Evolutionary conservation across 768 basidiomycete genomes (phyloP), one percentile per base, ranked within the genome.

Genomic region (Lactarius hatsudake): DNA sequence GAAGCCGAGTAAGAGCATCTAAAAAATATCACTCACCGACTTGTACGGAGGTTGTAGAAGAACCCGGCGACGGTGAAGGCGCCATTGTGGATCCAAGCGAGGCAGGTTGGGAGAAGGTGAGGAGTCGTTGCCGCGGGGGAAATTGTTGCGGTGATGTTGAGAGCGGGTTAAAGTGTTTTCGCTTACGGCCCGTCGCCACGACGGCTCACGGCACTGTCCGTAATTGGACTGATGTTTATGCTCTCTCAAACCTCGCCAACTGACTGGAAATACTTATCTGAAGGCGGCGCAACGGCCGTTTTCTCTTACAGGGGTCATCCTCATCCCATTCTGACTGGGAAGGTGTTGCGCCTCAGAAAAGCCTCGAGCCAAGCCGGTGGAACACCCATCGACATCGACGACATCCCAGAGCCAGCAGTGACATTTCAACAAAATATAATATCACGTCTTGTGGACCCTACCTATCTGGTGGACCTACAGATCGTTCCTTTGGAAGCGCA

Each of bases 221-320:
- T 23, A 55, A 64, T 55, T 64, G 34, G 62, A 30, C 48, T 32
- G 48, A 30, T 30, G 40, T 15, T 45, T 32, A 68, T 18, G 67
- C 63, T 13, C 64, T 78, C 57, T 60, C 71, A 18, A 62, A 75
- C 57, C 72, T 36, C 73, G 70, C n/a, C 80, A 80, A 1, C 63
- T 13, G 79, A 91, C 75, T 98, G 96, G 95, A 78, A 74, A 69
- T 98, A 98, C 74, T 78, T 94, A 26, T 88, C 93, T 0, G 96
- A 98, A 79, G 96, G 96, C n/a, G 93, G 91, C 23, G 90, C 93
- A 23, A 90, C 93, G 7, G 86, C 94, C 71, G 93, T 98, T 18
- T 93, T 95, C 76, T 86, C 91, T 9, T 96, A 96, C 74, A 71
- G 73, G 12, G 93, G 94, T 0, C 80, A 84, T 23, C 59, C 74